Conservation (phyloP, 1,284 basidiomycete genomes). For the Trichosporon faecale region DNA sequence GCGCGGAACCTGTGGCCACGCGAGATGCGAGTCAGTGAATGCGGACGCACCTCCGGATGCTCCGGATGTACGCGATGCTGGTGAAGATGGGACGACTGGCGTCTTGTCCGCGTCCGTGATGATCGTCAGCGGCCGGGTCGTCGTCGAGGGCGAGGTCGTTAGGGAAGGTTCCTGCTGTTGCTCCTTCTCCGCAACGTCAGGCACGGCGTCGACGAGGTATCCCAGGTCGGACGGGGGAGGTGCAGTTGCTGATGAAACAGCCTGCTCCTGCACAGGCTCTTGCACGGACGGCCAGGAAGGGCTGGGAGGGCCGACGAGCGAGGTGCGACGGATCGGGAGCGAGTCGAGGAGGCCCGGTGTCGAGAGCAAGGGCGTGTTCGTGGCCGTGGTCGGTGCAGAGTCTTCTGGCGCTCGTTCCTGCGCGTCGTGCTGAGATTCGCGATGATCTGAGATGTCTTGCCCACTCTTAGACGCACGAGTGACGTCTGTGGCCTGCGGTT, state of each 20-base stretch:
- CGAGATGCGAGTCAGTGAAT: constrained; percentile 1
- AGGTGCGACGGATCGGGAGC: not conserved
- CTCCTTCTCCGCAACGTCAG: not conserved
- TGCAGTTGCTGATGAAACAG: not conserved
- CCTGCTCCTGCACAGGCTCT: not conserved
- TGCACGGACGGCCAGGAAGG: not conserved
- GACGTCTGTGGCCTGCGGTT: not conserved
- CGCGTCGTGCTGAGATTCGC: not conserved
- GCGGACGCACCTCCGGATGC: not conserved
- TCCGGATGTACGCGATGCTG: not conserved
- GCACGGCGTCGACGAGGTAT: constrained; percentile 6
- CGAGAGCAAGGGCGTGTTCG: not conserved
- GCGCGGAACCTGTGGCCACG: constrained; percentile 3
- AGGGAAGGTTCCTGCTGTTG: not conserved
- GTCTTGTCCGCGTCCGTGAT: constrained; percentile 4
- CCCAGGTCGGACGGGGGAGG: not conserved
- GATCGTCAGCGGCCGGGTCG: not conserved
- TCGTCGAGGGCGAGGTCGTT: constrained; percentile 1
- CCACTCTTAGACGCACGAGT: not conserved
- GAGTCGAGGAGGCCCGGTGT: not conserved
- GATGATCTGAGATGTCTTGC: not conserved
- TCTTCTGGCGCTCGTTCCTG: not conserved
- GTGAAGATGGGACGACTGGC: constrained; percentile 7
- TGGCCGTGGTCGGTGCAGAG: not conserved
- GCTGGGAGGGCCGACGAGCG: not conserved